These are phyloP conservation scores for Salisapilia sapeloensis DNA, from an alignment of 352 stramenopile genomes.

Conservation along the genomic window DNA sequence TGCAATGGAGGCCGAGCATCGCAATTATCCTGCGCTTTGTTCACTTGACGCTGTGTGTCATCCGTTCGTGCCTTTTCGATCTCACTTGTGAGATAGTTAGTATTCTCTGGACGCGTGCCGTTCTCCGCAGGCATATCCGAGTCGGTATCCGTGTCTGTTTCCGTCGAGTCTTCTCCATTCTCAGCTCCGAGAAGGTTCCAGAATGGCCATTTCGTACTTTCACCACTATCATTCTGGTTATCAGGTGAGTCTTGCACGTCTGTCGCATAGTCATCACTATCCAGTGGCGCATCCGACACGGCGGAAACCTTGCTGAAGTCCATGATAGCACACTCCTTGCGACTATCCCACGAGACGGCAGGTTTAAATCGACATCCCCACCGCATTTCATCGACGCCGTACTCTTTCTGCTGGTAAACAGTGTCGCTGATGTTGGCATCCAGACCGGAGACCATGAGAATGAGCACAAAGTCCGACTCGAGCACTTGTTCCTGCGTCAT, in stretches of 20 bases:
- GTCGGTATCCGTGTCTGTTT: too few relatives aligned
- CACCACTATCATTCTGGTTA: constrained; percentile 6
- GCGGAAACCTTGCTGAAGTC: constrained; percentile 27
- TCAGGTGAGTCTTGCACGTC: constrained; percentile 1
- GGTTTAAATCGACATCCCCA: constrained; percentile 23
- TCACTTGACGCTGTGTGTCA: too few relatives aligned
- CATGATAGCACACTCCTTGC: constrained; percentile 12
- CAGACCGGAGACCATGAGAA: constrained; percentile 34
- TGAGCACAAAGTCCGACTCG: constrained; percentile 25
- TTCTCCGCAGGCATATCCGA: too few relatives aligned
- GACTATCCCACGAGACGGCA: constrained; percentile 17
- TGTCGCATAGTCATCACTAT: neutral
- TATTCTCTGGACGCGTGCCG: too few relatives aligned
- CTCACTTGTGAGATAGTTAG: too few relatives aligned
- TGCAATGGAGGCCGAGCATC: too few relatives aligned
- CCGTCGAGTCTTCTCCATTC: too few relatives aligned
- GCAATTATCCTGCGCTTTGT: too few relatives aligned
- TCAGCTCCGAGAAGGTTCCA: too few relatives aligned
- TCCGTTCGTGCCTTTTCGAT: too few relatives aligned
- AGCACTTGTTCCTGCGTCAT: constrained; percentile 12
- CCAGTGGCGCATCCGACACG: constrained; percentile 5
- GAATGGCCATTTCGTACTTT: too few relatives aligned
- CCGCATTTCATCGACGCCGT: constrained; percentile 14
- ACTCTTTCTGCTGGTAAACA: constrained; percentile 33
- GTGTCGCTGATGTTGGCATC: constrained; percentile 47